These are phyloP conservation scores for Paecilomyces sp. DNA, from an alignment of 2,329 filamentous ascomycete species.

Conservation along the genomic window DNA sequence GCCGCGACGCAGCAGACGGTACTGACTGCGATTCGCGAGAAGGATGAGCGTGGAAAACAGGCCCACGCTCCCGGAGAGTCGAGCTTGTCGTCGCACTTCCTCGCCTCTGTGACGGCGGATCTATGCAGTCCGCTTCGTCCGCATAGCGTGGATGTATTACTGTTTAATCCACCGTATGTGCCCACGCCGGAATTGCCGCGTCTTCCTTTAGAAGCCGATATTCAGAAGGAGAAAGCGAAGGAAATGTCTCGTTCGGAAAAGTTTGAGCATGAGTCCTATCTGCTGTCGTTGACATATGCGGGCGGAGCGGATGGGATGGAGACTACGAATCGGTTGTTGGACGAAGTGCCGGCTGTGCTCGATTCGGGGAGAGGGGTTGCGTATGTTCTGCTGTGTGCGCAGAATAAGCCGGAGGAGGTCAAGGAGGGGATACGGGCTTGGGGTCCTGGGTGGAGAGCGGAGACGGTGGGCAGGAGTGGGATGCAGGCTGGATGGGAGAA, in stretches of 20 bases:
- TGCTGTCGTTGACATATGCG: conserved; percentile 80
- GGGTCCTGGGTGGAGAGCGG: conserved; percentile 61
- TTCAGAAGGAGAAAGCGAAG: conserved; percentile 15
- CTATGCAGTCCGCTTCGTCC: conserved; percentile 56
- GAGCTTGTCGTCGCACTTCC: conserved; percentile 35
- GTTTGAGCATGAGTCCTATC: conserved; percentile 75
- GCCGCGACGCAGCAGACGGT: conserved; percentile 66
- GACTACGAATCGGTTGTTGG: conserved; percentile 73
- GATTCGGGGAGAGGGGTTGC: conserved; percentile 63
- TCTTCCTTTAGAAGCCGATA: conserved; percentile 26
- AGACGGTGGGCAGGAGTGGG: conserved; percentile 75
- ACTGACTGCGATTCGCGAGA: conserved; percentile 38
- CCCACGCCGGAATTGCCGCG: conserved; percentile 70
- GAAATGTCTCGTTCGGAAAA: conserved; percentile 23
- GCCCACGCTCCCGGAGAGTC: neutral
- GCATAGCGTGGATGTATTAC: conserved; percentile 66
- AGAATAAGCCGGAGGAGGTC: conserved; percentile 76
- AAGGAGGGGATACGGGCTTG: conserved; percentile 55
- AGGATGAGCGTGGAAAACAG: conserved; percentile 6
- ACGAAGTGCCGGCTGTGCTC: conserved; percentile 59
- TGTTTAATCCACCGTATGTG: conserved; percentile 98
- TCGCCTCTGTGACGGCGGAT: conserved; percentile 65
- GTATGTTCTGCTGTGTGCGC: conserved; percentile 82
- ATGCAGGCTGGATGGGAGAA: conserved; percentile 92
- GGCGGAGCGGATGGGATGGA: conserved; percentile 91